Percentiles rank a stretch among this genome's conserved stretches.
Evolutionary conservation across 345 rosid species (phyloP).

Genomic region (Conringia planisiliqua): DNA sequence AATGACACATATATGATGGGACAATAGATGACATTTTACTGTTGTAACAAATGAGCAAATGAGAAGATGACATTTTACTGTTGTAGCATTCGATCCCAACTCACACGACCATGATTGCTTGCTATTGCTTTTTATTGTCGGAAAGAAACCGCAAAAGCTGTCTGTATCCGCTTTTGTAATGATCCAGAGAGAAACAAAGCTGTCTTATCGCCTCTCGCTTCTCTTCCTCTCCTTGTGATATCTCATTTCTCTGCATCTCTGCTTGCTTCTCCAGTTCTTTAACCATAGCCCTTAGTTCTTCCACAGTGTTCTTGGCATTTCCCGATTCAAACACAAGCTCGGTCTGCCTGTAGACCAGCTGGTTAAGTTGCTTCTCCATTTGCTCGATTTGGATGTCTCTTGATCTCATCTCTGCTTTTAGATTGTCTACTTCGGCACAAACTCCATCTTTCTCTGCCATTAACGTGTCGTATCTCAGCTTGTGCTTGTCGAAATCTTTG

Average conservation of each 20-base stretch:
- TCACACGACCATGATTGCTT: constrained; percentile 37
- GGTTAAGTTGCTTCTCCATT: constrained; percentile 44
- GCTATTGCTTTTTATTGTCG: constrained; percentile 33
- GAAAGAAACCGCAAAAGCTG: constrained; percentile 50
- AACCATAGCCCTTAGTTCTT: constrained; percentile 38
- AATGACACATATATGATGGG: background rate
- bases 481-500: constrained; percentile 38
- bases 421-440: constrained; percentile 35
- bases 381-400: constrained; percentile 41
- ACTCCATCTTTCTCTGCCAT: constrained; percentile 53
- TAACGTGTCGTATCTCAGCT: constrained; percentile 46
- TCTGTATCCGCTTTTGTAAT: constrained; percentile 67
- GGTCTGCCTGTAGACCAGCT: constrained; percentile 28
- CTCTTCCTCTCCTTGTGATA: constrained; percentile 62
- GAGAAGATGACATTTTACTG: constrained; percentile 5
- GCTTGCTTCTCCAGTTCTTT: constrained; percentile 52
- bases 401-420: constrained; percentile 45
- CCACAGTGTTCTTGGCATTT: constrained; percentile 30
- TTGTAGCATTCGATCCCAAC: background rate
- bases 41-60: background rate
- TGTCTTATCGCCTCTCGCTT: constrained; percentile 87
- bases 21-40: constrained; percentile 1
- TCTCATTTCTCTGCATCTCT: constrained; percentile 42
- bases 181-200: constrained; percentile 78
- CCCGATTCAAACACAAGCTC: constrained; percentile 39